Evolutionary conservation across 208 protist genomes (phyloP).

Genomic region (Leishmania lainsoni): DNA sequence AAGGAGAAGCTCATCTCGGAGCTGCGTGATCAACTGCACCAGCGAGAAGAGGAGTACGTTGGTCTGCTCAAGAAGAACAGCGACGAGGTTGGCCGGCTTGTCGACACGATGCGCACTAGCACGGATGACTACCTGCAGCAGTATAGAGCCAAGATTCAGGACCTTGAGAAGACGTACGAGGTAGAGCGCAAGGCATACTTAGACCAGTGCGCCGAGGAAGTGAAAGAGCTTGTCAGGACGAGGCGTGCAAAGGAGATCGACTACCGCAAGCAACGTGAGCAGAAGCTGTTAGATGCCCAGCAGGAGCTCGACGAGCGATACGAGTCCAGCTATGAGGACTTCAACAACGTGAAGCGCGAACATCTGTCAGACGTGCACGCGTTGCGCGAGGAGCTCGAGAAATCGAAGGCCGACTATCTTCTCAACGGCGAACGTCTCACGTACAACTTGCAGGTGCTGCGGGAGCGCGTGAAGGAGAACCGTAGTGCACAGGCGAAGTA

Average conservation of each 20-base stretch:
- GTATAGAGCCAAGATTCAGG: slow-evolving; percentile 80
- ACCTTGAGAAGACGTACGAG: slow-evolving; percentile 89
- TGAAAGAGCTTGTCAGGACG: slow-evolving; percentile 88
- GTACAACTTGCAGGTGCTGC: slow-evolving; percentile 96
- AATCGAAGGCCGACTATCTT: slow-evolving; percentile 95
- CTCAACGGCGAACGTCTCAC: slow-evolving; percentile 96
- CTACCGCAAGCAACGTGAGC: slow-evolving; percentile 81
- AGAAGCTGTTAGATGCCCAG: slow-evolving; percentile 87
- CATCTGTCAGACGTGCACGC: slow-evolving; percentile 91
- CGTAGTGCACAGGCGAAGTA: slow-evolving; percentile 92
- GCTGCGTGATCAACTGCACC: slow-evolving; percentile 78
- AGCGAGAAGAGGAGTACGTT: slow-evolving; percentile 94
- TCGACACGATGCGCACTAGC: slow-evolving; percentile 86
- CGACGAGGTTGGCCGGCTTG: slow-evolving; percentile 79
- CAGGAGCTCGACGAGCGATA: slow-evolving; percentile 74
- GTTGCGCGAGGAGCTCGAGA: slow-evolving; percentile 93
- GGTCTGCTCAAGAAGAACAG: slow-evolving; percentile 75
- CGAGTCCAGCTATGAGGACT: slow-evolving; percentile 81
- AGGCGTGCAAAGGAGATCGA: slow-evolving; percentile 89
- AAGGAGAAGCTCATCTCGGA: slow-evolving; percentile 91
- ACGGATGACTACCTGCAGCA: slow-evolving; percentile 76
- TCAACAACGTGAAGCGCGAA: slow-evolving; percentile 75
- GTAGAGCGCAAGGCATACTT: slow-evolving; percentile 82
- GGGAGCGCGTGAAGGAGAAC: slow-evolving; percentile 95
- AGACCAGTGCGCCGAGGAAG: slow-evolving; percentile 72